Conservation (phyloP, 768 basidiomycete genomes). For the Asterophora lycoperdoides region DNA sequence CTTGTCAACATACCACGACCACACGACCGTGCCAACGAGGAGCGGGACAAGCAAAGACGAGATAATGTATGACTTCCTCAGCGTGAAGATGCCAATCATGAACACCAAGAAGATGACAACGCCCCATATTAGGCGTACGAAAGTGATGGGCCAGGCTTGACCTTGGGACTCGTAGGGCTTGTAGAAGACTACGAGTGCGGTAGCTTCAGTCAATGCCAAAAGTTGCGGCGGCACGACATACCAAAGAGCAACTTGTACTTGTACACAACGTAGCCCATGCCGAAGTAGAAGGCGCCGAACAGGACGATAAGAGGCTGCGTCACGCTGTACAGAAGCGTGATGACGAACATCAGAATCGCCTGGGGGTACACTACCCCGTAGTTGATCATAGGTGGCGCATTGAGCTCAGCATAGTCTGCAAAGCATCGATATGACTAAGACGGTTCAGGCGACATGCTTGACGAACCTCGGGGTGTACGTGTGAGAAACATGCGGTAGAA, state of each 20-base stretch:
- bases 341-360: slow-evolving; percentile 92
- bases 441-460: background rate
- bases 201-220: no score
- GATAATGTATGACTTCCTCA: slow-evolving; percentile 43
- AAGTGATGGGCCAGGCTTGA: slow-evolving; percentile 97
- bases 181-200: slow-evolving; percentile 71
- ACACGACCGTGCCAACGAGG: slow-evolving; percentile 66
- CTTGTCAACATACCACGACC: slow-evolving; percentile 75
- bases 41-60: slow-evolving; percentile 69
- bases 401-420: slow-evolving; percentile 90
- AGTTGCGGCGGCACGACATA: slow-evolving; percentile 32
- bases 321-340: slow-evolving; percentile 93
- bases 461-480: slow-evolving; percentile 82
- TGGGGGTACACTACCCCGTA: slow-evolving; percentile 97
- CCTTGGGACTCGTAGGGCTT: slow-evolving; percentile 98
- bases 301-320: slow-evolving; percentile 93
- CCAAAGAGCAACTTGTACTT: slow-evolving; percentile 97
- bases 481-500: slow-evolving; percentile 75
- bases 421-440: no score
- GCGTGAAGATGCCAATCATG: slow-evolving; percentile 94
- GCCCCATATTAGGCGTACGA: slow-evolving; percentile 87
- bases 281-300: slow-evolving; percentile 95
- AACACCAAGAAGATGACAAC: slow-evolving; percentile 91
- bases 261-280: slow-evolving; percentile 93
- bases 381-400: slow-evolving; percentile 97